phyloP scores from a whole-genome alignment of 75 land plant genomes.

The Sequoia sempervirens region DNA sequence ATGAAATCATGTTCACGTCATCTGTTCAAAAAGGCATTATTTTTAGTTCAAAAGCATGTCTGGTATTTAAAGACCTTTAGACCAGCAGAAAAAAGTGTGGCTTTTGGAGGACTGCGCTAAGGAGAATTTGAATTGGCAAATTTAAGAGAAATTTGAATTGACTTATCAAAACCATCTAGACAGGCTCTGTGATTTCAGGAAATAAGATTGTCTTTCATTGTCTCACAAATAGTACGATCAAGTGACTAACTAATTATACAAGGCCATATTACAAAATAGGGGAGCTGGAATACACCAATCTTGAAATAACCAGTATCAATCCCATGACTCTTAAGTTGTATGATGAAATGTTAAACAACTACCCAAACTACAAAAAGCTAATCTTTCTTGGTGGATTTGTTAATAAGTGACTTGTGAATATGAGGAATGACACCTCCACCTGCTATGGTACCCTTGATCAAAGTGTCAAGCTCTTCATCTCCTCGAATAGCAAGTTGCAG shows the following conservation, averaged over 20 bases:
- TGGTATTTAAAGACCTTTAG: background rate
- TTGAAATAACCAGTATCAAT: too few species aligned
- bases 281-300: background rate
- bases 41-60: too few species aligned
- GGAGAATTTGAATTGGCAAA: background rate
- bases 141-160: background rate
- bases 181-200: background rate
- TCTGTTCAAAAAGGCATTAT: too few species aligned
- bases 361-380: background rate
- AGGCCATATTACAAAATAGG: background rate
- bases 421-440: conserved; percentile 67
- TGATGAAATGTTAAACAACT: too few species aligned
- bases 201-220: background rate
- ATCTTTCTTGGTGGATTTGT: conserved; percentile 46
- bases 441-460: conserved; percentile 48
- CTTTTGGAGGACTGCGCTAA: background rate
- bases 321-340: too few species aligned
- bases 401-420: conserved; percentile 65
- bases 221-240: background rate
- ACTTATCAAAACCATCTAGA: background rate
- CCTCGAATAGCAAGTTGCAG: conserved; percentile 60
- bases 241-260: too few species aligned
- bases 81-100: too few species aligned
- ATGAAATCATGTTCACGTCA: too few species aligned
- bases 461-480: conserved; percentile 63